A percentile compares a stretch with the other conserved stretches of the same genome.
Conservation (phyloP, 2,329 filamentous ascomycete species). For the Claviceps sp. region DNA sequence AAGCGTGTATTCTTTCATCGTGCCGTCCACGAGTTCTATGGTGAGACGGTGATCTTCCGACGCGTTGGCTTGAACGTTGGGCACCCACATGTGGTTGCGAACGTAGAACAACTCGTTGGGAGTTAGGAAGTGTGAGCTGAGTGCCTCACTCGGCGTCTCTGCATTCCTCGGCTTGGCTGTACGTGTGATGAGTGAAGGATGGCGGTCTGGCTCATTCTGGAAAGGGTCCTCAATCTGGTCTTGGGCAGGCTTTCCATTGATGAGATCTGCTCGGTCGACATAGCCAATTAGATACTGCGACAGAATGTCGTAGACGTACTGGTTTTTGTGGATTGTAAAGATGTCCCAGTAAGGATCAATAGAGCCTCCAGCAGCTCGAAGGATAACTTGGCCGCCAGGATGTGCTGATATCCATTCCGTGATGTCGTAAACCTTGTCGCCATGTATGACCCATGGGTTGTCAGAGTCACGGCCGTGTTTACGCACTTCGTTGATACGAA, state of each 20-base stretch:
- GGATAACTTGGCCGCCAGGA: conserved; percentile 54
- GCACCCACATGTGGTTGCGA: conserved; percentile 53
- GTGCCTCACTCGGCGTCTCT: conserved; percentile 38
- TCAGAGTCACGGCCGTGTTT: conserved; percentile 38
- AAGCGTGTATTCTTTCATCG: conserved; percentile 38
- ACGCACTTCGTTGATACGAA: conserved; percentile 36
- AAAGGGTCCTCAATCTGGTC: conserved; percentile 49
- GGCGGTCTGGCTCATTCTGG: conserved; percentile 36
- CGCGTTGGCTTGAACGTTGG: conserved; percentile 25
- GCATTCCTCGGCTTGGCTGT: conserved; percentile 47
- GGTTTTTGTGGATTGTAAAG: conserved; percentile 53
- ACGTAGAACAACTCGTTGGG: conserved; percentile 45
- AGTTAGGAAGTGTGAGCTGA: conserved; percentile 38
- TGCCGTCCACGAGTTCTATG: conserved; percentile 42
- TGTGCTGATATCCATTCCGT: conserved; percentile 54
- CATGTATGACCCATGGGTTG: conserved; percentile 50
- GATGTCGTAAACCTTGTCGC: conserved; percentile 55
- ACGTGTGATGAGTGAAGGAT: conserved; percentile 35
- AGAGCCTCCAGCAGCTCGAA: conserved; percentile 49
- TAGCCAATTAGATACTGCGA: conserved; percentile 51
- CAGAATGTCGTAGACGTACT: conserved; percentile 51
- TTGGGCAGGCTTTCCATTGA: conserved; percentile 39
- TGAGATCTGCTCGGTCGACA: conserved; percentile 44
- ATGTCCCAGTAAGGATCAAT: conserved; percentile 60
- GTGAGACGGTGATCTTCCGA: conserved; percentile 32